A percentile compares a stretch with the other conserved stretches of the same genome.
phyloP scores from a whole-genome alignment of 495 filamentous ascomycete genomes.

The Penicillium herquei region DNA sequence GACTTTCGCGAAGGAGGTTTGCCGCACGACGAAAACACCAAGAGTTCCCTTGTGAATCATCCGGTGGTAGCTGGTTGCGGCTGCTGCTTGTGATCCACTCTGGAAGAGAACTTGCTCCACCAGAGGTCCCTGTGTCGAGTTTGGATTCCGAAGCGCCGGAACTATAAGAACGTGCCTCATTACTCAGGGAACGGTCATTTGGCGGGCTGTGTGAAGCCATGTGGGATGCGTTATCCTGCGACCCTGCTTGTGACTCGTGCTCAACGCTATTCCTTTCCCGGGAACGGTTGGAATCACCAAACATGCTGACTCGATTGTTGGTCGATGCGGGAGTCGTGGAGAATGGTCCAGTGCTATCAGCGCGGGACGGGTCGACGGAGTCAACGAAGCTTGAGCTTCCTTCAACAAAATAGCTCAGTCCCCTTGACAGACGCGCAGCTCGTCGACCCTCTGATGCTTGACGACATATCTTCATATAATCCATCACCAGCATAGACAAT shows the following conservation, averaged over 20 bases:
- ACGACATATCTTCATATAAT: constrained; percentile 58
- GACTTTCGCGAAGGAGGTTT: constrained; percentile 55
- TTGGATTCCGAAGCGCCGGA: constrained; percentile 30
- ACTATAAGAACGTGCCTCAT: constrained; percentile 25
- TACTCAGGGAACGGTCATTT: constrained; percentile 23
- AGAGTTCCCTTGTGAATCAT: constrained; percentile 40
- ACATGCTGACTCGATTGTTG: constrained; percentile 27
- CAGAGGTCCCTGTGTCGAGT: constrained; percentile 23
- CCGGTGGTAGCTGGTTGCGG: constrained; percentile 31
- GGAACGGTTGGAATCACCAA: constrained; percentile 19
- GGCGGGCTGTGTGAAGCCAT: constrained; percentile 18
- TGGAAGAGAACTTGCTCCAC: constrained; percentile 31
- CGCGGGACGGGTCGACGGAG: constrained; percentile 20
- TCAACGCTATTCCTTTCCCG: constrained; percentile 26
- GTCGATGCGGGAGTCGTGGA: constrained; percentile 28
- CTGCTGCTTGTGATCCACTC: constrained; percentile 38
- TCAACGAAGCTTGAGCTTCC: constrained; percentile 46
- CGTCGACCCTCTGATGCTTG: constrained; percentile 57
- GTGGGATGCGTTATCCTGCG: constrained; percentile 24
- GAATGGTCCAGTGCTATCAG: constrained; percentile 19
- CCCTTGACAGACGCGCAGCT: constrained; percentile 57
- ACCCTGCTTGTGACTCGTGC: constrained; percentile 20
- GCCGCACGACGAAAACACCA: constrained; percentile 56
- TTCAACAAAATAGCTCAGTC: constrained; percentile 64
- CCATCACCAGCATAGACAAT: constrained; percentile 58